Conservation (phyloP, 139 green algal genomes). For the Astrephomene gubernaculifera region DNA sequence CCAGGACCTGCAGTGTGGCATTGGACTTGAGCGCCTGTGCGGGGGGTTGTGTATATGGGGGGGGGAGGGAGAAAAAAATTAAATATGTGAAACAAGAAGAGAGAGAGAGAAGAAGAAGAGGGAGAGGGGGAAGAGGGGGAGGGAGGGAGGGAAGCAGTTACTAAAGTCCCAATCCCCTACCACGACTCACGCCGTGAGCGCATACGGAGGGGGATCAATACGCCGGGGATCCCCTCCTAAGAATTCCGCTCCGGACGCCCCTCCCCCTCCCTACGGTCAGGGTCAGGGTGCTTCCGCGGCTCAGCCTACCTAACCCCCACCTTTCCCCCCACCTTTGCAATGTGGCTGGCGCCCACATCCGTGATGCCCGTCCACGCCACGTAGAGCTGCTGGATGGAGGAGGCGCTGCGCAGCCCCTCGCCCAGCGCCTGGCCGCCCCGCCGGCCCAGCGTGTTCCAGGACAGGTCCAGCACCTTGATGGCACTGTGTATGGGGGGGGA, state of each 20-base stretch:
- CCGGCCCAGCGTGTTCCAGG: slow-evolving; percentile 62
- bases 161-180: too few species aligned
- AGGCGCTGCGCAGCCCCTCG: slow-evolving; percentile 49
- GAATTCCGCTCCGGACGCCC: too few species aligned
- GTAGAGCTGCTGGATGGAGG: slow-evolving; percentile 48
- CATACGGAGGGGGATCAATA: too few species aligned
- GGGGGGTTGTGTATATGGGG: not conserved
- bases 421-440: slow-evolving; percentile 48
- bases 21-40: slow-evolving; percentile 38
- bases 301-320: not conserved
- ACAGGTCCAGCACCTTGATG: slow-evolving; percentile 60
- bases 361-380: slow-evolving; percentile 61
- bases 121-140: not conserved
- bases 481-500: not conserved
- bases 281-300: not conserved
- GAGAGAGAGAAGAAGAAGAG: too few species aligned
- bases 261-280: too few species aligned
- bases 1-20: slow-evolving; percentile 46
- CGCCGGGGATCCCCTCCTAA: too few species aligned
- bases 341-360: slow-evolving; percentile 55
- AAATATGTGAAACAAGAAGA: too few species aligned
- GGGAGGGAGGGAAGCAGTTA: not conserved
- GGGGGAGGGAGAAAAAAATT: too few species aligned
- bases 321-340: slow-evolving; percentile 44
- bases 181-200: too few species aligned